Base-by-base conservation (phyloP, 2,329 filamentous ascomycete species). In the Penicillium frequentans region DNA sequence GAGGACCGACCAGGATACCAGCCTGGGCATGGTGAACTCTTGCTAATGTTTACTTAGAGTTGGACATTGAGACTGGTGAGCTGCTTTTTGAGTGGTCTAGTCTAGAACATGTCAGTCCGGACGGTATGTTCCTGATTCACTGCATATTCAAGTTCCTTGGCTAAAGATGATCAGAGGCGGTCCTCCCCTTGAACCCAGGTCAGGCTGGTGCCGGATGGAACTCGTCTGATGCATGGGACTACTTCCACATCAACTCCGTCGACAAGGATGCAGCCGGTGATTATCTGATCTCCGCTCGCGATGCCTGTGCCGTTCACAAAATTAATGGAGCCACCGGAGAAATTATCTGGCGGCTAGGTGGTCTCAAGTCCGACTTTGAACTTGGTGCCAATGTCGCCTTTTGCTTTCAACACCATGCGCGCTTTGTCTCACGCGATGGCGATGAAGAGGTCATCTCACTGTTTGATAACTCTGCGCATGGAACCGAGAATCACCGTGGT, bases 51-150 rank as follows among this genome's bases (percentile, higher is more conserved):
- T 3, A 19, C 24, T 6, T 43, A 74, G 71, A 74, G 57, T 55
- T 73, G 35, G 79, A 85, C 55, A 81, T 84, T 43, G 75, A 80
- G 24, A 85, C 81, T 3, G 82, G 83, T 2, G 73, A 79, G 42
- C 68, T 86, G 3, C 59, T 86, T 11, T 86, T 86, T 60, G 83
- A 86, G 62, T 86, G 84, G 84, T 77, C 77, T 29, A 82, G 80
- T 60, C 70, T 86, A 10, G 82, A 85, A 55, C 81, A 86, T 67
- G 74, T 84, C n/a, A 73, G 77, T 44, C 82, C 81, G 1, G 74
- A 77, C 42, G 77, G 81, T 74, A 73, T 67, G 67, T 71, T 11
- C n/a, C 19, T 11, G 1, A 14, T 5, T 42, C 24, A 39, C 9
- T 3, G 3, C 5, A 13, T 8, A 24, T 8, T 14, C 10, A 5